Conservation (phyloP, 805 yeast species). For the Yarrowia deformans region DNA sequence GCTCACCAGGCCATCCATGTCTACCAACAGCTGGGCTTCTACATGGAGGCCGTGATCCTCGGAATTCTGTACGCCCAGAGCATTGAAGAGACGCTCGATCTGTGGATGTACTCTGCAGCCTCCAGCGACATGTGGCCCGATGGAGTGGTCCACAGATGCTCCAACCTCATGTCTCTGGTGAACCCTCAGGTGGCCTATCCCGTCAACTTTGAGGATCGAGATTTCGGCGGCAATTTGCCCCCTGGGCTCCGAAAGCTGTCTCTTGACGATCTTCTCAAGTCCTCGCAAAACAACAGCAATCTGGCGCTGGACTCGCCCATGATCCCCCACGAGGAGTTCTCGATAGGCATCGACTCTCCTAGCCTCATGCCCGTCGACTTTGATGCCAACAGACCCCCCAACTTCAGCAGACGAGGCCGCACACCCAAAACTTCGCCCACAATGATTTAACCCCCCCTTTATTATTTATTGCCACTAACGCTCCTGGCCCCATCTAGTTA, state of each 20-base stretch:
- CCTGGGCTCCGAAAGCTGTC: slow-evolving; percentile 18
- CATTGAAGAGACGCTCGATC: slow-evolving; percentile 30
- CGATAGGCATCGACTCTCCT: slow-evolving; percentile 20
- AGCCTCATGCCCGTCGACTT: slow-evolving; percentile 14
- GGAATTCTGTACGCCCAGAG: slow-evolving; percentile 30
- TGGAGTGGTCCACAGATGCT: slow-evolving; percentile 30
- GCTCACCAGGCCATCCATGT: slow-evolving; percentile 25
- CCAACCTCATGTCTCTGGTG: slow-evolving; percentile 27
- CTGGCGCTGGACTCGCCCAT: slow-evolving; percentile 21
- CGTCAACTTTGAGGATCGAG: neutral
- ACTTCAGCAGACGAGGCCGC: slow-evolving; percentile 19
- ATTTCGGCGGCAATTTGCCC: neutral
- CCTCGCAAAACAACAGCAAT: neutral
- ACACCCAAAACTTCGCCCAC: slow-evolving; percentile 27
- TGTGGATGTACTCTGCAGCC: slow-evolving; percentile 32
- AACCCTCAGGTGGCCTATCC: slow-evolving; percentile 22
- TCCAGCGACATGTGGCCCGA: slow-evolving; percentile 31
- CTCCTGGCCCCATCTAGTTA: slow-evolving; percentile 8
- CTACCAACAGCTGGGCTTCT: slow-evolving; percentile 32
- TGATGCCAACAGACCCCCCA: slow-evolving; percentile 23
- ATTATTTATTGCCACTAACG: slow-evolving; percentile 26
- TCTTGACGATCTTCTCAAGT: slow-evolving; percentile 23
- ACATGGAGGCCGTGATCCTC: slow-evolving; percentile 30
- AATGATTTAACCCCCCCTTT: neutral
- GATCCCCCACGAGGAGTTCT: slow-evolving; percentile 24